Evolutionary conservation across 148 eudicot species (phyloP).

Genomic region (Rhododendron griersonianum): DNA sequence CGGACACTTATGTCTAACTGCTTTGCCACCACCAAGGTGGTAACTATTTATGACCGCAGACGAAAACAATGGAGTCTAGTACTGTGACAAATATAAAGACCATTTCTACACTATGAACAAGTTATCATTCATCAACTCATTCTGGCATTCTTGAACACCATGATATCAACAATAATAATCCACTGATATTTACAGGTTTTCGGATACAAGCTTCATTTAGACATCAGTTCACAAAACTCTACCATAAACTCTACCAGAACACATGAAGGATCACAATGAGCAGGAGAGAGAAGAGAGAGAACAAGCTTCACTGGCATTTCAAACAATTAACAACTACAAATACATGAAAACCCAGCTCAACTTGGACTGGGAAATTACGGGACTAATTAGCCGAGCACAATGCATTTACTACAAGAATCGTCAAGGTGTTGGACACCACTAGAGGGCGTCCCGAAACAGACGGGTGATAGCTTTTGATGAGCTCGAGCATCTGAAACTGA

Average conservation of each 20-base stretch:
- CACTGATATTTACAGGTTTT: neutral
- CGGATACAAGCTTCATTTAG: neutral
- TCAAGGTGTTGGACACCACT: slow-evolving; percentile 7
- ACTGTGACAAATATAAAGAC: neutral
- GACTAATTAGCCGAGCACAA: slow-evolving; percentile 10
- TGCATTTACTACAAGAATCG: slow-evolving; percentile 9
- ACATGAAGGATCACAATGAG: neutral
- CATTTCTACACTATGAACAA: neutral
- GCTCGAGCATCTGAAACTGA: slow-evolving; percentile 3
- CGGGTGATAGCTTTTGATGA: slow-evolving; percentile 1
- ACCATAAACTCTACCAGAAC: neutral
- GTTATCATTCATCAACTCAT: neutral
- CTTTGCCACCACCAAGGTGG: neutral
- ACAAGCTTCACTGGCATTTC: neutral
- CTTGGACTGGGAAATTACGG: slow-evolving; percentile 4
- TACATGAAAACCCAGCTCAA: neutral
- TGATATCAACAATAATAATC: neutral
- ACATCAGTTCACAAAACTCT: neutral
- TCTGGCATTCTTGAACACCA: neutral
- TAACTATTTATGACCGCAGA: neutral
- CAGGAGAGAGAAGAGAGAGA: neutral
- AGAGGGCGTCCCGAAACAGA: slow-evolving; percentile 12
- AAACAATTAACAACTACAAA: neutral
- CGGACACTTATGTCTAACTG: neutral
- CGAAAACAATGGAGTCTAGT: neutral